Conservation (phyloP, 2,329 filamentous ascomycete genomes). For the Trichophyton verrucosum region DNA sequence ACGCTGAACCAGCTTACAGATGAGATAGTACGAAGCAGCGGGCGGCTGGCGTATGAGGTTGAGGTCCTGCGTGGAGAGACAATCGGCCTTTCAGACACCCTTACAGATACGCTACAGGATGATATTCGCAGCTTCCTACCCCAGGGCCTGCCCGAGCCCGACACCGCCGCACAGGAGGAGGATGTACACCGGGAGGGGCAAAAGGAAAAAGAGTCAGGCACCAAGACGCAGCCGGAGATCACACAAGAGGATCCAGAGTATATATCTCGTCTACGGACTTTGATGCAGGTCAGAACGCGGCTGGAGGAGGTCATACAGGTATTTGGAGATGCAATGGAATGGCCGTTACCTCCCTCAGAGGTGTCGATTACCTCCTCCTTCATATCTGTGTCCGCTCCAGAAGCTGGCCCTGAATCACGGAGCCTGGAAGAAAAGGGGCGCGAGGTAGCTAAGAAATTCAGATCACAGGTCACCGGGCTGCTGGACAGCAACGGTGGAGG, state of each 20-base stretch:
- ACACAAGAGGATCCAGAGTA: constrained; percentile 45
- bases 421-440: constrained; percentile 78
- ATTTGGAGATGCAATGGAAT: constrained; percentile 93
- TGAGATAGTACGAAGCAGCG: constrained; percentile 82
- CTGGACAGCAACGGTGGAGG: constrained; percentile 49
- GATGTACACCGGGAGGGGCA: constrained; percentile 7
- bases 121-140: constrained; percentile 65
- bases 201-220: constrained; percentile 5
- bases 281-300: constrained; percentile 70
- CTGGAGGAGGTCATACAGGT: constrained; percentile 80
- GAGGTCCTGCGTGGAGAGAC: constrained; percentile 86
- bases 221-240: neutral
- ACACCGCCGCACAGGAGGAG: constrained; percentile 6
- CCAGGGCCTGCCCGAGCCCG: constrained; percentile 21
- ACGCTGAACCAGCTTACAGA: constrained; percentile 83
- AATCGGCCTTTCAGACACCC: constrained; percentile 61
- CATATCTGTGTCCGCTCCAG: constrained; percentile 78
- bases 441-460: constrained; percentile 56
- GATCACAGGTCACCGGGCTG: constrained; percentile 58
- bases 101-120: constrained; percentile 58
- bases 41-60: constrained; percentile 83
- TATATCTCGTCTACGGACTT: constrained; percentile 66
- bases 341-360: constrained; percentile 80
- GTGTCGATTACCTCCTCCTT: constrained; percentile 73
- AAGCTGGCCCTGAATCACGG: constrained; percentile 52